Percentiles rank a stretch among this genome's conserved stretches.
Evolutionary conservation across 768 basidiomycete species (phyloP).

Genomic region (Amanita brunnescens): DNA sequence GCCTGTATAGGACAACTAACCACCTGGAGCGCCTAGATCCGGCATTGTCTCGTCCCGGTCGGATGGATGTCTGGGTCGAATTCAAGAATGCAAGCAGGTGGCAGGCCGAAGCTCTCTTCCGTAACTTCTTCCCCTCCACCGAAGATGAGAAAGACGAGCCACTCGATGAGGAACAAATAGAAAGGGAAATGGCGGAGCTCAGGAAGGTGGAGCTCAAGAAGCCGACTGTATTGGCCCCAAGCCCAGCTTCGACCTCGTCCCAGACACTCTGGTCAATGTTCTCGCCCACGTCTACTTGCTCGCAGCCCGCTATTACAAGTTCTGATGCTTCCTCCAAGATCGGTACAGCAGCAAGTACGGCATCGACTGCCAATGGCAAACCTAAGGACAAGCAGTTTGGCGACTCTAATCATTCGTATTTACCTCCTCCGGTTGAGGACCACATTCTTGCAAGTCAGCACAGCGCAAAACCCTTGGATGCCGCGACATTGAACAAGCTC

Average conservation of each 20-base stretch:
- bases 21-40: conserved; percentile 88
- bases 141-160: conserved; percentile 34
- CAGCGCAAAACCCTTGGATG: conserved; percentile 57
- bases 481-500: conserved; percentile 51
- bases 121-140: conserved; percentile 82
- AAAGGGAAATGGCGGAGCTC: conserved; percentile 11
- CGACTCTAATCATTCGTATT: conserved; percentile 48
- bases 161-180: conserved; percentile 21
- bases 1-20: conserved; percentile 64
- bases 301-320: conserved; percentile 13
- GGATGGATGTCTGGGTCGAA: conserved; percentile 90
- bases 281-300: conserved; percentile 16
- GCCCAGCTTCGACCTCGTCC: conserved; percentile 8
- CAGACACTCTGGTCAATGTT: conserved; percentile 21
- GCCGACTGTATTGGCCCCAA: not conserved
- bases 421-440: conserved; percentile 57
- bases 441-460: conserved; percentile 51
- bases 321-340: too few species aligned
- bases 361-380: not conserved
- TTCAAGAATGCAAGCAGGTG: conserved; percentile 81
- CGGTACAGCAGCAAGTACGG: not conserved
- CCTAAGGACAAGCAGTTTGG: conserved; percentile 36
- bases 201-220: not conserved
- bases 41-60: conserved; percentile 84
- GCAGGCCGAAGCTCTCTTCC: conserved; percentile 82